phyloP scores from a whole-genome alignment of 1,284 basidiomycete genomes.

The Trametes sp. region DNA sequence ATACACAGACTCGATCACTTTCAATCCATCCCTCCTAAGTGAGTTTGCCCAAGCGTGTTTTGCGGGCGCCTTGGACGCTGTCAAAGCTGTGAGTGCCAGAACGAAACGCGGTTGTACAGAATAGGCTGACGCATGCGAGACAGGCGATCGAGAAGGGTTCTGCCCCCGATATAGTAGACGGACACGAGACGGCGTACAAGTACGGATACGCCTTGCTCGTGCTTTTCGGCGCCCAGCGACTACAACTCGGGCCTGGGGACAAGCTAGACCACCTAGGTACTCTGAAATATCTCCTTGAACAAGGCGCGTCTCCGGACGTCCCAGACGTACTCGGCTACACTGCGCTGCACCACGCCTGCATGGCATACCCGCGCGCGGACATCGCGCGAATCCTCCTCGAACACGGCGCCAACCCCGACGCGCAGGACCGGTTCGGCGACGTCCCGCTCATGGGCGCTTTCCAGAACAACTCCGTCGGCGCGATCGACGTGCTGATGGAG shows the following conservation, averaged over 20 bases:
- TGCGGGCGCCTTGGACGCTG: constrained; percentile 41
- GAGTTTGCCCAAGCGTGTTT: constrained; percentile 50
- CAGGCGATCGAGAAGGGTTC: constrained; percentile 49
- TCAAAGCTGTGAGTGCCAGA: constrained; percentile 40
- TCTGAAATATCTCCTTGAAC: constrained; percentile 51
- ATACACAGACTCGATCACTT: not conserved
- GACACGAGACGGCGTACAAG: constrained; percentile 54
- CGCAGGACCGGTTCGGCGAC: constrained; percentile 54
- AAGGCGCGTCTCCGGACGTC: constrained; percentile 51
- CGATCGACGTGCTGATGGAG: constrained; percentile 58
- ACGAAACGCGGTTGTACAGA: not conserved
- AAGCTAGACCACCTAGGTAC: constrained; percentile 42
- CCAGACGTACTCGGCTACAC: constrained; percentile 58
- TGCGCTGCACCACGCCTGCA: constrained; percentile 56
- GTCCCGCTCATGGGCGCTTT: constrained; percentile 51
- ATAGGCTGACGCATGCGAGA: not conserved
- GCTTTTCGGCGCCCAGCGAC: constrained; percentile 52
- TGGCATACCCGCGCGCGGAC: constrained; percentile 28
- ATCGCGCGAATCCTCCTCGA: constrained; percentile 45
- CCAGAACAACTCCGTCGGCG: constrained; percentile 43
- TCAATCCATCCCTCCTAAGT: not conserved
- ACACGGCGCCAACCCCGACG: constrained; percentile 49
- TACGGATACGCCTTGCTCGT: constrained; percentile 55
- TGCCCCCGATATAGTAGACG: constrained; percentile 52
- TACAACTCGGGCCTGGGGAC: constrained; percentile 25